Evolutionary conservation across 1,139 yeast genomes (phyloP), one percentile per base, ranked within the genome.

Genomic region (Arxiozyma slooffiae): DNA sequence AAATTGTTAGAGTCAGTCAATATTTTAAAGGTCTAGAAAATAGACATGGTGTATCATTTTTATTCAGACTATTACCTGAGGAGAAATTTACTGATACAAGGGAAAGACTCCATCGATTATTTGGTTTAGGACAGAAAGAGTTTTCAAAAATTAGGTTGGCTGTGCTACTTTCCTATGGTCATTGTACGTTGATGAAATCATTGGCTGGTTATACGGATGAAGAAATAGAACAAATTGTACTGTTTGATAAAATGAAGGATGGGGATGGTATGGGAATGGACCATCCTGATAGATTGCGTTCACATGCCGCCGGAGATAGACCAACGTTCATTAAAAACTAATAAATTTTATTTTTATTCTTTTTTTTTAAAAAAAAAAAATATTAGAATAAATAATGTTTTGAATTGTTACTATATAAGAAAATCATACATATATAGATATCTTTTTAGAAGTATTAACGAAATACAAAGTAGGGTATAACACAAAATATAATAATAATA

Each of bases 1-100:
- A 63, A 49, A 55, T 78, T 38, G 70, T 78, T 7, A 64, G 74
- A 18, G 83, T 81, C 56, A 77, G 81, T 63, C 97, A 92, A 63
- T 92, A 83, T 69, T 78, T 83, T 64, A 85, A 83, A 59, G 87
- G 81, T 47, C 75, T 83, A 21, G 75, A 74, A 44, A 78, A 81
- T 56, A 74, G 80, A 21, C 98, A 94, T 65, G 94, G 97, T n/a
- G 74, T 85, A 38, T 96, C 98, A 7, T 92, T 92, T 65, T 71
- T 85, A 23, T 85, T 92, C 62, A 78, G 81, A 16, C 68, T 87
- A 8, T 72, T 76, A 49, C 82, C 85, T 3, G 75, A 74, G 21
- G 98, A 94, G 65, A 69, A 69, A 46, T 78, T 86, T 50, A 62
- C 67, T 3, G 81, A 78, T n/a, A 82, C 95, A 2, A 82, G 76